Percentiles rank a stretch among this genome's conserved stretches.
Conservation (phyloP, 23 red algal species). For the Chondrus crispus region DNA sequence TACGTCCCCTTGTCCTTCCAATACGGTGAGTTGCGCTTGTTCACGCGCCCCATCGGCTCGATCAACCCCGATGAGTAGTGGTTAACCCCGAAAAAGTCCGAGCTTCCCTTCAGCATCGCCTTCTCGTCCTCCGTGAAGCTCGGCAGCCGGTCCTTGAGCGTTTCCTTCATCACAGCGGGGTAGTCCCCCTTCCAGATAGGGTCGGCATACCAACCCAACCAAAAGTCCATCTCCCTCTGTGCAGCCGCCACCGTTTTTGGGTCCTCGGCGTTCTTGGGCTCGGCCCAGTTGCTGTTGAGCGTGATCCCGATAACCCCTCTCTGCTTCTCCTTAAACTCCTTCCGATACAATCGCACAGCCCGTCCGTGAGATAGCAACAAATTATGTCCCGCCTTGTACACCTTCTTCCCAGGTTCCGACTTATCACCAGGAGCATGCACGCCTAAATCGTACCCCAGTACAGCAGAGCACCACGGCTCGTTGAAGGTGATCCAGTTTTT, state of each 20-base stretch:
- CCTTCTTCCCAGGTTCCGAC: slow-evolving; percentile 21
- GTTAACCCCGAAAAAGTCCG: slow-evolving; percentile 68
- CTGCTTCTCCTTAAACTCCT: slow-evolving; percentile 34
- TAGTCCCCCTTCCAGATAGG: slow-evolving; percentile 64
- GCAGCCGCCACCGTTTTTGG: not conserved
- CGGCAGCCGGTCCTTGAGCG: slow-evolving; percentile 39
- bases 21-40: not conserved
- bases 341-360: slow-evolving; percentile 52
- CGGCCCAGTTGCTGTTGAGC: slow-evolving; percentile 43
- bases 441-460: slow-evolving; percentile 49
- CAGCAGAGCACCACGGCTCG: slow-evolving; percentile 62
- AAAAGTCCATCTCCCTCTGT: slow-evolving; percentile 41
- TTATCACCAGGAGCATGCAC: slow-evolving; percentile 63
- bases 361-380: slow-evolving; percentile 53
- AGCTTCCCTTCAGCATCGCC: slow-evolving; percentile 42
- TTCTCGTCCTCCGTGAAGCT: slow-evolving; percentile 40
- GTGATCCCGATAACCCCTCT: slow-evolving; percentile 55
- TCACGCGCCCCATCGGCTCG: not conserved
- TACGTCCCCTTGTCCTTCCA: not conserved
- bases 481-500: slow-evolving; percentile 66
- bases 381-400: slow-evolving; percentile 58
- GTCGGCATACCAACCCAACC: slow-evolving; percentile 73
- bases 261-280: slow-evolving; percentile 6
- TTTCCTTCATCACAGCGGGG: slow-evolving; percentile 22
- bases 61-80: slow-evolving; percentile 44